Evolutionary conservation across 2,329 filamentous ascomycete species (phyloP), one percentile per base, ranked within the genome.

Genomic region (Aureobasidium sp.): DNA sequence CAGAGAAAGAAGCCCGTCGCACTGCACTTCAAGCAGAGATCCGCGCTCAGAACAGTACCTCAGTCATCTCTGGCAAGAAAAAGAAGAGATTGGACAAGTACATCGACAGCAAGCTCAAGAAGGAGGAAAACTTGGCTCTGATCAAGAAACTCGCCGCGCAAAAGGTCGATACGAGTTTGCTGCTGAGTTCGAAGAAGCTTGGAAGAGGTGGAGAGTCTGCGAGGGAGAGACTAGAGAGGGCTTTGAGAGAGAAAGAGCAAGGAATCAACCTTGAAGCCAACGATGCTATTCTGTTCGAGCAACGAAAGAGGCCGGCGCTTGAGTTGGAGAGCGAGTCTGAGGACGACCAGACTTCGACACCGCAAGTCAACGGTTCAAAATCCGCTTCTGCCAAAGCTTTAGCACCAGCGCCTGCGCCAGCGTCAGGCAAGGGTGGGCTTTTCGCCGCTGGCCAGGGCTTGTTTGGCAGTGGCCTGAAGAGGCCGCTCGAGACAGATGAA

Each of bases 101-200:
- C 66, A 85, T 88, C 72, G 92, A 97, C 69, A 94, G 83, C 63
- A 99, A 99, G 80, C 79, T 99, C 49, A 89, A 87, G 74, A 97
- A 96, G 74, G 94, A 99, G 71, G 93, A 97, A 74, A 96, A 90
- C 69, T 81, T 90, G 31, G 88, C 86, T 62, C 78, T 99, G 33
- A 81, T 97, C 68, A 89, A 89, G 71, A 92, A 94, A 72, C 81
- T 99, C 29, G 89, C 90, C 19, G 81, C 85, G 64, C 82, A 85
- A 60, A 91, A 88, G 70, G 83, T 94, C 67, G 92, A 97, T 71
- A 96, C 90, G 1, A 90, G 83, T 64, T 77, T 91, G 22, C 87
- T 96, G 64, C 81, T 85, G 62, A 96, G 91, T 72, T 89, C 88
- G 58, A 89, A 85, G 67, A 85, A 85, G 62, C 76, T 97, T 9